Base-by-base conservation (phyloP, 1,284 basidiomycete species). In the Nidula niveotomentosa region DNA sequence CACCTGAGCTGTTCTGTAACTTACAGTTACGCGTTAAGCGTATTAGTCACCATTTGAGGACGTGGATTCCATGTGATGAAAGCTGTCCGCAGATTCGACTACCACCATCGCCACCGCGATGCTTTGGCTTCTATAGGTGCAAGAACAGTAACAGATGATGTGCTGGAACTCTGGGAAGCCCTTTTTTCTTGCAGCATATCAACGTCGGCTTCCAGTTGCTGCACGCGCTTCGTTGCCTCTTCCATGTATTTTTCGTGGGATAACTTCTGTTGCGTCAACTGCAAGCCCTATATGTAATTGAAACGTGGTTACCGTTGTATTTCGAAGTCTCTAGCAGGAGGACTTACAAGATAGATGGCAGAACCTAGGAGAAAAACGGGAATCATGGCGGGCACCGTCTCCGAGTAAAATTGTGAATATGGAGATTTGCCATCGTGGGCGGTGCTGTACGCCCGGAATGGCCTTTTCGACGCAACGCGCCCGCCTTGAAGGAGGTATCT, bases 331-430 rank as follows among this genome's bases (percentile, higher is more conserved):
- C 23, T 23, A 23, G 23, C 8, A 47, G 43, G 17, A 13, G 48
- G 30, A 69, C 81, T 57, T 65, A 89, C 90, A 61, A 91, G 75
- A 71, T 90, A 92, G 52, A 92, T 79, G 8, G 85, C 87, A 54
- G 88, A 90, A 12, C 88, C 90, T 30, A 92, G 76, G 49, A 92
- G 72, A 48, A 86, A 84, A 54, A 92, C 75, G 6, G 90, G 90
- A 44, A 91, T 73, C 89, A 91, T 91, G 37, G 81, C 83, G 33
- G 90, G 90, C 44, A 88, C 67, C 51, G 86, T 76, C 56, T 85
- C 79, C 41, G 81, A 72, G 67, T 91, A 91, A 76, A 84, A 84
- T 58, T 76, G 74, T 3, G 79, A 80, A 69, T 91, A 87, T 18
- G 75, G 71, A 41, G 81, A 85, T 54, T 69, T 65, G 63, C 52